Evolutionary conservation across 2,329 filamentous ascomycete species (phyloP).

Genomic region (Botrytis tulipae): DNA sequence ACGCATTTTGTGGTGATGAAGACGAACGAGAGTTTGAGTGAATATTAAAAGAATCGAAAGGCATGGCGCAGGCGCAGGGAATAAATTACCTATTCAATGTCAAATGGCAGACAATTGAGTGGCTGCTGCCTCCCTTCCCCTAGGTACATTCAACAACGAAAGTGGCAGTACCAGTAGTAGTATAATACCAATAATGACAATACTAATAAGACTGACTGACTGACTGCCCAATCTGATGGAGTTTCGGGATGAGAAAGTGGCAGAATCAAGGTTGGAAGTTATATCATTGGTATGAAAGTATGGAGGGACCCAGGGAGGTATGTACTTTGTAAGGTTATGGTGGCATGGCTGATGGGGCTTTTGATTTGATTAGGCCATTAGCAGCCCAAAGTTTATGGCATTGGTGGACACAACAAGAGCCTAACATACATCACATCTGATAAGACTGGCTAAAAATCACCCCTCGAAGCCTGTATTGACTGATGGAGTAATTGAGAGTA

Average conservation of each 20-base stretch:
- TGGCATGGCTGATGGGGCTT: neutral
- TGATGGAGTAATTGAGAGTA: neutral
- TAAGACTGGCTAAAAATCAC: neutral
- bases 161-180: neutral
- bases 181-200: neutral
- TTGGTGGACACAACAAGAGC: neutral
- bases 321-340: neutral
- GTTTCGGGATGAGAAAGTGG: neutral
- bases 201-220: neutral
- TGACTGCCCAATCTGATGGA: neutral
- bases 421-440: neutral
- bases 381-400: neutral
- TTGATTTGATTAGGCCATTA: neutral
- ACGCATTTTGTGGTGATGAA: constrained; percentile 31
- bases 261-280: neutral
- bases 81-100: neutral
- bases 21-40: constrained; percentile 29
- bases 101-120: neutral
- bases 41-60: constrained; percentile 28
- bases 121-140: neutral
- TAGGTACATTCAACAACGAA: neutral
- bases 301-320: neutral
- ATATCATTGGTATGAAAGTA: neutral
- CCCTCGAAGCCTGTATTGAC: neutral
- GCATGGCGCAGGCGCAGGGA: constrained; percentile 13